A percentile compares a stretch with the other conserved stretches of the same genome.
These are phyloP conservation scores for Silybum marianum DNA, from an alignment of 129 eudicot species.

Conservation along the genomic window DNA sequence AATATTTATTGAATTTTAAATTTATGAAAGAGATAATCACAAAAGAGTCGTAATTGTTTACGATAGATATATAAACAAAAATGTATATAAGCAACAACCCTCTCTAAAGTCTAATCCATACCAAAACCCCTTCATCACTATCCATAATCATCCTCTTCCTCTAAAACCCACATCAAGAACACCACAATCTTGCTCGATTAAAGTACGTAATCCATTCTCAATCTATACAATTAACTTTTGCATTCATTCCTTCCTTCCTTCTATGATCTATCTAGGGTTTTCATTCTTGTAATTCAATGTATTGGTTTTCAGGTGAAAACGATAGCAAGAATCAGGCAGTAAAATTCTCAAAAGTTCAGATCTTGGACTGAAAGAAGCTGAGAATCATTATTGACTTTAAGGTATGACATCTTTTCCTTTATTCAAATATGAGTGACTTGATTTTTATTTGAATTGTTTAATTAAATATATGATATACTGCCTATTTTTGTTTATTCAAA, in stretches of 20 bases:
- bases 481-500: background rate
- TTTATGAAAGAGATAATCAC: background rate
- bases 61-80: background rate
- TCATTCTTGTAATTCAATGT: background rate
- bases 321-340: background rate
- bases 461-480: too few relatives aligned
- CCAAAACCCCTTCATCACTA: background rate
- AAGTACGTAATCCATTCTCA: background rate
- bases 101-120: constrained; percentile 1
- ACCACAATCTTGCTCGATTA: background rate
- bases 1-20: too few relatives aligned
- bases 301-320: background rate
- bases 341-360: background rate
- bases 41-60: background rate
- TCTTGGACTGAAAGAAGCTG: too few relatives aligned
- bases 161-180: background rate
- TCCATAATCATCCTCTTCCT: background rate
- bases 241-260: background rate
- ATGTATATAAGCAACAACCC: background rate
- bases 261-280: background rate
- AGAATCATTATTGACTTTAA: background rate
- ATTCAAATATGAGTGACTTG: background rate
- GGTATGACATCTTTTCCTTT: background rate
- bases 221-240: background rate
- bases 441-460: too few relatives aligned